These are phyloP conservation scores for Apiotrichum gracile DNA, from an alignment of 1,284 basidiomycete species.

Conservation along the genomic window DNA sequence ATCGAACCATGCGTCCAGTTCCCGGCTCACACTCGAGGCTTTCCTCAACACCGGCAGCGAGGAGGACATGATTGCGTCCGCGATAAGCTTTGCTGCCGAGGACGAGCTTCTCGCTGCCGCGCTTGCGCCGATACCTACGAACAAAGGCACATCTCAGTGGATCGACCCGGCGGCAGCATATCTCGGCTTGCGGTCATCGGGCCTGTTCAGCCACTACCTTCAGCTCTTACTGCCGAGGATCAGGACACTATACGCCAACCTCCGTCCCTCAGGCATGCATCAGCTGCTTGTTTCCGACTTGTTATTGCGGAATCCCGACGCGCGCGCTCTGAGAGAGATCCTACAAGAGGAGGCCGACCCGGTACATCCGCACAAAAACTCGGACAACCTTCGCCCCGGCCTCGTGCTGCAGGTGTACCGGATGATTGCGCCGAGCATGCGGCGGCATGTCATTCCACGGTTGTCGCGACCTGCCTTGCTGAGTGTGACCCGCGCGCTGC, in stretches of 20 bases:
- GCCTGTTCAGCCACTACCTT: slow-evolving; percentile 26
- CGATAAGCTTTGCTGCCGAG: slow-evolving; percentile 22
- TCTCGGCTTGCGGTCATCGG: slow-evolving; percentile 19
- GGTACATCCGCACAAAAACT: not conserved
- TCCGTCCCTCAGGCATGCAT: slow-evolving; percentile 22
- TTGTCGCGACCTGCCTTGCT: slow-evolving; percentile 5
- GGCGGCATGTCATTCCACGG: not conserved
- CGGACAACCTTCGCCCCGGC: slow-evolving; percentile 1
- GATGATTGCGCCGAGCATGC: slow-evolving; percentile 3
- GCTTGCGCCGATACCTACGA: not conserved
- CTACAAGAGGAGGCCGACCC: slow-evolving; percentile 20
- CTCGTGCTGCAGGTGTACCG: slow-evolving; percentile 15
- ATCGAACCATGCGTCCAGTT: slow-evolving; percentile 22
- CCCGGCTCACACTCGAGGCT: slow-evolving; percentile 24
- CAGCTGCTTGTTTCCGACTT: slow-evolving; percentile 31
- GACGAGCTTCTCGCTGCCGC: slow-evolving; percentile 25
- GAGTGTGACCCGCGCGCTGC: slow-evolving; percentile 5
- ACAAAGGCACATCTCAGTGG: not conserved
- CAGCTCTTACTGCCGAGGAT: slow-evolving; percentile 17
- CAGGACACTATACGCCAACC: slow-evolving; percentile 16
- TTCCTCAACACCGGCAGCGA: slow-evolving; percentile 3
- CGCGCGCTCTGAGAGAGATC: slow-evolving; percentile 17
- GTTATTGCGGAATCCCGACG: slow-evolving; percentile 25
- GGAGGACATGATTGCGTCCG: slow-evolving; percentile 1
- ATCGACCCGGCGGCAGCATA: slow-evolving; percentile 30